These are phyloP conservation scores for Schwanniomyces sp. DNA, from an alignment of 805 yeast species.

Conservation along the genomic window DNA sequence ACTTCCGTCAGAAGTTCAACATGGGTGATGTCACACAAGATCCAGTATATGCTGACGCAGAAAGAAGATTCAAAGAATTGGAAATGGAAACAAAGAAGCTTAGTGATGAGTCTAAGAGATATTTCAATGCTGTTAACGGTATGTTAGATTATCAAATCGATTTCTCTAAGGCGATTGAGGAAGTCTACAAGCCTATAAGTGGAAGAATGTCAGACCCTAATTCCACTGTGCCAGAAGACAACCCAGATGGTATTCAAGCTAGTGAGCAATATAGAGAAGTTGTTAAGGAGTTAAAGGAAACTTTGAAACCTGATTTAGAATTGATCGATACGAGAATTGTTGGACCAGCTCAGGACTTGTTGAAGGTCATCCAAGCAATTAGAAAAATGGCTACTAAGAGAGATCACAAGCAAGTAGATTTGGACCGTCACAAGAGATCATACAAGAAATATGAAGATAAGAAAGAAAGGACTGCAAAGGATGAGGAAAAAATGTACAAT, in stretches of 20 bases:
- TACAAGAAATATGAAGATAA: constrained; percentile 75
- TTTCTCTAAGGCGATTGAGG: constrained; percentile 93
- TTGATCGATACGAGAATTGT: constrained; percentile 88
- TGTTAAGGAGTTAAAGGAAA: constrained; percentile 80
- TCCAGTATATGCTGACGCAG: constrained; percentile 92
- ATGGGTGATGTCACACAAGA: constrained; percentile 69
- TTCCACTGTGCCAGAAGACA: constrained; percentile 83
- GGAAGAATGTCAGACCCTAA: constrained; percentile 92
- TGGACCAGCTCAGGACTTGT: constrained; percentile 86
- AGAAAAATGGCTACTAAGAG: constrained; percentile 95
- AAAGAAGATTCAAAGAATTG: constrained; percentile 89
- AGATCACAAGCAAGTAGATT: constrained; percentile 91
- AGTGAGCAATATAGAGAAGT: constrained; percentile 87
- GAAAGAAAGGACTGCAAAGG: constrained; percentile 81
- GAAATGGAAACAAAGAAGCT: constrained; percentile 87
- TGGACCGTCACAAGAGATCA: constrained; percentile 78
- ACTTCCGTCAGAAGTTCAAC: constrained; percentile 83
- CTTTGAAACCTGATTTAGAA: constrained; percentile 89
- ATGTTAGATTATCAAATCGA: constrained; percentile 94
- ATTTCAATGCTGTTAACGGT: constrained; percentile 87
- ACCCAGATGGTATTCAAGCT: constrained; percentile 95
- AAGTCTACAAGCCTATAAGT: constrained; percentile 92
- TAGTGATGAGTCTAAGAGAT: constrained; percentile 86
- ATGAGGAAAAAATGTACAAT: constrained; percentile 85
- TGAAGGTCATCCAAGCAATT: constrained; percentile 76